phyloP scores from a whole-genome alignment of 164 flowering plant genomes.

The Hamamelis virginiana region DNA sequence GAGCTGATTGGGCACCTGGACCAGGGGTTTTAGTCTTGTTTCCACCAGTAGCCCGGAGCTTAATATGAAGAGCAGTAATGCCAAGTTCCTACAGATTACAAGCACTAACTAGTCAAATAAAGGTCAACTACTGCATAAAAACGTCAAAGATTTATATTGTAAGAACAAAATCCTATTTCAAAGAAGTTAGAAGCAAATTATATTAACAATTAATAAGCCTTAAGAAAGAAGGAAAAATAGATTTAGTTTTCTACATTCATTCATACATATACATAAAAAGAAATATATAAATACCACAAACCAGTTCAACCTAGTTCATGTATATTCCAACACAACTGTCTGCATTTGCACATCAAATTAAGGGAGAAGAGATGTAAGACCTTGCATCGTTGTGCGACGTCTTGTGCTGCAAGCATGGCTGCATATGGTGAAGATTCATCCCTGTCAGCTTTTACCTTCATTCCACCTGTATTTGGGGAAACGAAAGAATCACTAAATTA shows the following conservation, averaged over 20 bases:
- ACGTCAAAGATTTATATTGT: no score
- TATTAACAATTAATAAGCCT: no score
- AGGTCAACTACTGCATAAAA: not conserved
- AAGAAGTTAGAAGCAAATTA: no score
- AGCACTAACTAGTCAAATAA: not conserved
- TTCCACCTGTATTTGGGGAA: constrained; percentile 47
- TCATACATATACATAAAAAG: not conserved
- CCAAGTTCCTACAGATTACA: constrained; percentile 55
- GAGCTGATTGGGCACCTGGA: constrained; percentile 82
- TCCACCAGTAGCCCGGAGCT: constrained; percentile 79
- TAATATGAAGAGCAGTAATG: constrained; percentile 67
- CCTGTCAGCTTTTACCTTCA: constrained; percentile 75
- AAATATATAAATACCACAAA: not conserved
- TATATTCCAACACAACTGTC: not conserved
- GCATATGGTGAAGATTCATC: constrained; percentile 82
- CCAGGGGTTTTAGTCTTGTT: constrained; percentile 85
- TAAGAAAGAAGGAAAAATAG: no score
- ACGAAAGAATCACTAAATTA: not conserved
- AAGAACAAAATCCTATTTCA: no score
- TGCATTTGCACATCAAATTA: no score
- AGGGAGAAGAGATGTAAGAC: constrained; percentile 16
- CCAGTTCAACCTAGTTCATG: no score
- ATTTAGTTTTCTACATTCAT: no score
- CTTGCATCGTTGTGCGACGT: constrained; percentile 72
- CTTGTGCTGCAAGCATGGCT: constrained; percentile 81